Percentiles rank a stretch among this genome's conserved stretches.
Conservation (phyloP, 805 yeast genomes). For the Pichia occidentalis region DNA sequence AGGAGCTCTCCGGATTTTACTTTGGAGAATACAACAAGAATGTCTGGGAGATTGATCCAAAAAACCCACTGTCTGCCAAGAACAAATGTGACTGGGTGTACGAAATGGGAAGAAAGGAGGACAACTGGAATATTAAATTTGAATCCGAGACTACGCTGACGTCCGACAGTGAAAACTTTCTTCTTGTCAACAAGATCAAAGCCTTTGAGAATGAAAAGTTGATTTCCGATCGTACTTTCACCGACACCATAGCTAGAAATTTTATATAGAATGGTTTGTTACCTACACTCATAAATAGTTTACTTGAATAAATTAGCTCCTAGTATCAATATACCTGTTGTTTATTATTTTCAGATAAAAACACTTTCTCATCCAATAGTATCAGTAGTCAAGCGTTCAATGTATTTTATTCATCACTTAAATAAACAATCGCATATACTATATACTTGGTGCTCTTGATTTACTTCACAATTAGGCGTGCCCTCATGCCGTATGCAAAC, state of each 20-base stretch:
- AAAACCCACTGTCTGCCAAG: slow-evolving; percentile 35
- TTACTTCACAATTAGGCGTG: too few species aligned
- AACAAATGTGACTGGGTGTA: slow-evolving; percentile 36
- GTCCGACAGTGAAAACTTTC: slow-evolving; percentile 30
- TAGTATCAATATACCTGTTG: neutral
- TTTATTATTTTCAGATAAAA: slow-evolving; percentile 8
- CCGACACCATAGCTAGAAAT: slow-evolving; percentile 30
- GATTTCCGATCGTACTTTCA: slow-evolving; percentile 32
- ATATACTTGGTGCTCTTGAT: too few species aligned
- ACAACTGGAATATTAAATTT: slow-evolving; percentile 33
- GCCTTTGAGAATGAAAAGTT: slow-evolving; percentile 31
- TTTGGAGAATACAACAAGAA: slow-evolving; percentile 37
- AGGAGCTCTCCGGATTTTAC: slow-evolving; percentile 32
- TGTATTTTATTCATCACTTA: slow-evolving; percentile 11
- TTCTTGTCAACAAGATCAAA: slow-evolving; percentile 27
- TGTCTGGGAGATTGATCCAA: slow-evolving; percentile 31
- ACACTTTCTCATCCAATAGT: slow-evolving; percentile 14
- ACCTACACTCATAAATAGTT: slow-evolving; percentile 5
- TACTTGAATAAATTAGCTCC: neutral
- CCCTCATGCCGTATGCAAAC: too few species aligned
- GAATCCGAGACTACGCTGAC: slow-evolving; percentile 29
- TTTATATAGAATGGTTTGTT: too few species aligned
- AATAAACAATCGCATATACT: neutral
- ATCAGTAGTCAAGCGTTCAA: slow-evolving; percentile 16
- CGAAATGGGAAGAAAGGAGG: slow-evolving; percentile 36